Evolutionary conservation across 345 rosid genomes (phyloP), one percentile per base, ranked within the genome.

Genomic region (Dipteronia dyeriana): DNA sequence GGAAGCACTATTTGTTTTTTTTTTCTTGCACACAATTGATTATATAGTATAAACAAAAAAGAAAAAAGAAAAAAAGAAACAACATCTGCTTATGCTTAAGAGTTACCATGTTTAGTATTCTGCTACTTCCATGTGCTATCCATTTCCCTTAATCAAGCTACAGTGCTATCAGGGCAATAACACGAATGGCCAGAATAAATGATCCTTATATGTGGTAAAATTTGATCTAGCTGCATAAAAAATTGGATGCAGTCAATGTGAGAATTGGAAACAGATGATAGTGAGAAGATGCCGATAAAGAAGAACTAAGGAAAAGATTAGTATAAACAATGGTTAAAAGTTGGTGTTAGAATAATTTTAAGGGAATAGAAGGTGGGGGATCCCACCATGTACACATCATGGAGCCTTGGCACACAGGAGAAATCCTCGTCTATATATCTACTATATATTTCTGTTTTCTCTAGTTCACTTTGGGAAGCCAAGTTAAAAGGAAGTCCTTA

Each of bases 391-490:
- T 75, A 74, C 64, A 60, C 70, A 73, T 70, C 77, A 76, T 9
- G 51, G 54, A 62, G 68, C 62, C 76, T 61, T 75, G 34, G 62
- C 77, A 66, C 76, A 68, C 67, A 17, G 79, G 66, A 79, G 75
- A 80, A 76, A 70, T 82, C 83, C 65, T 78, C 68, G 75, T 76
- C 64, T 70, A 51, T 75, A 19, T 57, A 56, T 70, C 86, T 79
- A 49, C 82, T 87, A 91, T 91, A 89, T 85, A 86, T 83, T 80
- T 79, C 79, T 81, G 81, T 75, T 82, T 91, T 77, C 78, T 81
- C 77, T 75, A 75, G 83, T 87, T 89, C 93, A 76, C 76, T 83
- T 81, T 84, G 85, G 80, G 86, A 84, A 82, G 85, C 80, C 79
- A 87, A 82, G 82, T 64, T 62, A 80, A 71, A 79, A 82, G 76